These are phyloP conservation scores for Colletotrichum somersetense DNA, from an alignment of 2,329 filamentous ascomycete species.

Conservation along the genomic window DNA sequence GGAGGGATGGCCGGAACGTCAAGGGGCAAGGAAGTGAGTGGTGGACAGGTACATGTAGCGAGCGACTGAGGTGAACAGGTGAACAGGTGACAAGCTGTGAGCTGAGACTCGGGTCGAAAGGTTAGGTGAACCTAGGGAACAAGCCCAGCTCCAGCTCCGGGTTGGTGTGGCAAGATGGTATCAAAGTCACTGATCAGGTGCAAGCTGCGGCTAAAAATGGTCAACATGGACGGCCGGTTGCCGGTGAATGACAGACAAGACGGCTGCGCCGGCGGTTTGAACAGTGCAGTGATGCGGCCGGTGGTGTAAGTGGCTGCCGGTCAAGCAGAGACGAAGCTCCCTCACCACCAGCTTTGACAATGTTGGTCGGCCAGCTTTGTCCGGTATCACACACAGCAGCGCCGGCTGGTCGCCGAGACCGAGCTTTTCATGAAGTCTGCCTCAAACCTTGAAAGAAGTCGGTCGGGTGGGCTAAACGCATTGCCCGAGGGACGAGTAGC, in stretches of 20 bases:
- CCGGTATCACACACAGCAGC: constrained; percentile 5
- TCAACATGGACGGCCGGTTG: constrained; percentile 5
- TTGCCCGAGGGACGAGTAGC: constrained; percentile 35
- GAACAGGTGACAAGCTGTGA: constrained; percentile 39
- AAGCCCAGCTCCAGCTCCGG: neutral
- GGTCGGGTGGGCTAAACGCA: constrained; percentile 26
- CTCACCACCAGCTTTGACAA: constrained; percentile 4
- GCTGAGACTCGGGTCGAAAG: constrained; percentile 34
- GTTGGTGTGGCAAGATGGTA: constrained; percentile 17
- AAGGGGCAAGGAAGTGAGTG: constrained; percentile 28
- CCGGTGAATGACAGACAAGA: neutral
- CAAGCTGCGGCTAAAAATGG: constrained; percentile 5
- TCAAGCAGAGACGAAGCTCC: constrained; percentile 27
- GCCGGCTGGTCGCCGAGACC: constrained; percentile 12
- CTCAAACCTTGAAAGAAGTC: constrained; percentile 13
- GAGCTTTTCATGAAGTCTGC: constrained; percentile 1
- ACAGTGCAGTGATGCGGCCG: constrained; percentile 24
- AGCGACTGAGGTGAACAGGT: constrained; percentile 28
- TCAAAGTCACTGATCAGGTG: constrained; percentile 24
- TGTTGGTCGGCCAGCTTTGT: neutral
- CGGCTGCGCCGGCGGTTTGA: constrained; percentile 7
- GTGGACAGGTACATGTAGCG: constrained; percentile 19
- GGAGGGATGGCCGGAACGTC: constrained; percentile 24
- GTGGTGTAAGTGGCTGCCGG: constrained; percentile 36
- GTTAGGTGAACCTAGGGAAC: constrained; percentile 7